A percentile compares a stretch with the other conserved stretches of the same genome.
Conservation (phyloP, 2,329 filamentous ascomycete species). For the Pezicula rhizophila region DNA sequence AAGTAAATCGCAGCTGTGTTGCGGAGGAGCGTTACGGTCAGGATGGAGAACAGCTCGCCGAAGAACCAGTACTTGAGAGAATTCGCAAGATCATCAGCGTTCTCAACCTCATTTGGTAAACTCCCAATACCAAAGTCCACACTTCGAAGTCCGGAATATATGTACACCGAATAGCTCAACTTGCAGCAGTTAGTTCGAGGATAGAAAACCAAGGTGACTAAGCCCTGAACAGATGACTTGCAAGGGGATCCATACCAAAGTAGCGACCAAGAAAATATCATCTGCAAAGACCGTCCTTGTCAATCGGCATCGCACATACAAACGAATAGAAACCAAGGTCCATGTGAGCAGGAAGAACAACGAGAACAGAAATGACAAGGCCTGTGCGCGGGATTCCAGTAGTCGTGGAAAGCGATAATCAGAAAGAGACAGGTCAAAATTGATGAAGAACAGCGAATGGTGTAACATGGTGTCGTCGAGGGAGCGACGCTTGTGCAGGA, state of each 20-base stretch:
- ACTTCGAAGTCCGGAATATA: neutral
- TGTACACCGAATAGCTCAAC: conserved; percentile 3
- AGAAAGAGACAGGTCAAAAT: neutral
- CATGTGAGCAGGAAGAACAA: neutral
- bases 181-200: neutral
- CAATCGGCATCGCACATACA: neutral
- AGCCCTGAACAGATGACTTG: neutral
- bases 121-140: conserved; percentile 3
- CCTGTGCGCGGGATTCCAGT: neutral
- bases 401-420: neutral
- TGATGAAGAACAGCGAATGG: neutral
- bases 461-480: neutral
- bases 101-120: neutral
- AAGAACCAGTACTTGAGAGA: conserved; percentile 7
- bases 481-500: neutral
- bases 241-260: neutral
- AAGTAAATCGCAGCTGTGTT: conserved; percentile 30
- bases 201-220: neutral
- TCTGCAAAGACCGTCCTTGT: neutral
- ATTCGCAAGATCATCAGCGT: neutral
- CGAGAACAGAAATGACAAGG: neutral
- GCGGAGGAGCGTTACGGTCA: conserved; percentile 33
- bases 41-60: conserved; percentile 29
- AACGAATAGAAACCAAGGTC: neutral
- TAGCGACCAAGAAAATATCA: conserved; percentile 7